Conservation (phyloP, 2,329 filamentous ascomycete genomes). For the Hypoxylon sp. region DNA sequence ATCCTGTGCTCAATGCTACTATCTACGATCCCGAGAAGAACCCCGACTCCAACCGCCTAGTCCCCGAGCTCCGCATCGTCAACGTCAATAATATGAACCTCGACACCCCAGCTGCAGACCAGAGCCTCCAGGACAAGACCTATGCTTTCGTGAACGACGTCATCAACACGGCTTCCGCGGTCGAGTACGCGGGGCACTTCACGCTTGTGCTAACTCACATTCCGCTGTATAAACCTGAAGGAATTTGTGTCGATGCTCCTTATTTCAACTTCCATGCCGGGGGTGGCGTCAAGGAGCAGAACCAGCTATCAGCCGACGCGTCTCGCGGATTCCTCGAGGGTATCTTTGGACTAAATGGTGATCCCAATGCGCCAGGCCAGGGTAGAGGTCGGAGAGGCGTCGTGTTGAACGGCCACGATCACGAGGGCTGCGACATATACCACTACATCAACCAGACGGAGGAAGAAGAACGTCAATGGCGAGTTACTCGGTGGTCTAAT, state of each 20-base stretch:
- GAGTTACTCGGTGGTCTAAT: conserved; percentile 64
- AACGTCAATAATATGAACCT: conserved; percentile 95
- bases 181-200: conserved; percentile 75
- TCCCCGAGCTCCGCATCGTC: conserved; percentile 83
- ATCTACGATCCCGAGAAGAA: conserved; percentile 61
- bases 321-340: conserved; percentile 85
- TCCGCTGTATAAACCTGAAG: conserved; percentile 85
- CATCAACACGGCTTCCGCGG: conserved; percentile 73
- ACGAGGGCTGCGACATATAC: conserved; percentile 91
- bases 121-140: conserved; percentile 79
- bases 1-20: conserved; percentile 58
- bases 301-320: conserved; percentile 82
- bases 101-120: conserved; percentile 81
- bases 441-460: conserved; percentile 81
- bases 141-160: conserved; percentile 82
- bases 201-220: conserved; percentile 94
- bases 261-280: conserved; percentile 84
- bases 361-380: conserved; percentile 68
- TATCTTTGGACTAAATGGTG: conserved; percentile 82
- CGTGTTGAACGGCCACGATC: conserved; percentile 93
- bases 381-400: conserved; percentile 81
- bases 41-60: conserved; percentile 63
- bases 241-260: conserved; percentile 86
- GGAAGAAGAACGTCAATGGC: conserved; percentile 64
- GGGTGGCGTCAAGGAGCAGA: conserved; percentile 89